Base-by-base conservation (phyloP, 306 rosid genomes). In the Vicia sativa region DNA sequence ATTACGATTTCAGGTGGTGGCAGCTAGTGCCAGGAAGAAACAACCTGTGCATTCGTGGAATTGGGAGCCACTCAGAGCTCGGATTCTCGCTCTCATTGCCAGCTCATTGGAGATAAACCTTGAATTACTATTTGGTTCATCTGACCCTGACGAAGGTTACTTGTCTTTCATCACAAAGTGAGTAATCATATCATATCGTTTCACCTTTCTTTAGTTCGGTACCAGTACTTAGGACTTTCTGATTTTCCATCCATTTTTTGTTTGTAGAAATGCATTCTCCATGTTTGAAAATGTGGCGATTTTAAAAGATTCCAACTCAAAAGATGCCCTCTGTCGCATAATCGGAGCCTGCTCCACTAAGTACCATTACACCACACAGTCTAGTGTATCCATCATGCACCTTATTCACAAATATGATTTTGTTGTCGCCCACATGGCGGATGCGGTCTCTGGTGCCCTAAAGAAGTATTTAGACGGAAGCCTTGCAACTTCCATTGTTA, bases 381-480 rank as follows among this genome's bases (percentile, higher is more conserved):
- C 98, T 0, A 84, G 96, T 81, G 96, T 91, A 21, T 89, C 98
- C 48, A 86, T 92, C 70, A 77, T 90, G 84, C 96, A 92, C 79
- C 84, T 92, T 13, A 71, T 90, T 81, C 96, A 92, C 78, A 92
- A 90, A 74, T 87, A 86, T 71, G 98, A 92, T 86, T 92, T 83
- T 83, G 96, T 85, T 65, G 93, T 86, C 70, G 74, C 76, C 61
- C 98, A 80, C 79, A 78, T 90, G 80, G 96, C 96, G 12, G 98
- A 90, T 77, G 91, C 87, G 3, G 93, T 87, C 42, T 80, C 91
- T 49, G 85, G 78, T 65, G 90, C 98, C 21, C 85, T 83, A 77
- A 90, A 86, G 78, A 92, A 86, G 87, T 90, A 87, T 75, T 82
- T 86, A 50, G 96, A 90, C 80, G 98, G 95, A 79, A 92, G 84